phyloP scores from a whole-genome alignment of 2,329 filamentous ascomycete genomes.

The Trichoderma aggressivum region DNA sequence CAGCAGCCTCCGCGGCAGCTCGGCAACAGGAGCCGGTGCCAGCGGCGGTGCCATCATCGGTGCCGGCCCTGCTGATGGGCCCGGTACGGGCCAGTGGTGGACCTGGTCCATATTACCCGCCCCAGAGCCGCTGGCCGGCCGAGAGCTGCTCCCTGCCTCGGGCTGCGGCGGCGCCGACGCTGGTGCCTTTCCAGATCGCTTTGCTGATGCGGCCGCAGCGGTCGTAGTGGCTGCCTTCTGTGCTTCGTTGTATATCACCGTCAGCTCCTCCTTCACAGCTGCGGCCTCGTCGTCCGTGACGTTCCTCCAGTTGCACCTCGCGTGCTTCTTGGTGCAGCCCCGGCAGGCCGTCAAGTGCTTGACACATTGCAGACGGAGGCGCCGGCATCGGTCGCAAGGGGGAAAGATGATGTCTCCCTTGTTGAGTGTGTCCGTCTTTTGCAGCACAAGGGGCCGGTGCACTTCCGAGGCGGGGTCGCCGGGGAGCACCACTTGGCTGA shows the following conservation, averaged over 20 bases:
- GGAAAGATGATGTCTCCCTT: conserved; percentile 75
- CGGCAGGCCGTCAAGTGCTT: conserved; percentile 85
- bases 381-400: conserved; percentile 78
- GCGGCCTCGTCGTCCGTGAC: conserved; percentile 67
- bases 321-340: conserved; percentile 87
- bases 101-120: not conserved
- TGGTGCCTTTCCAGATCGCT: not conserved
- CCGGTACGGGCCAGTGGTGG: not conserved
- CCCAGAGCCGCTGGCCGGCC: not conserved
- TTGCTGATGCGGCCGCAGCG: not conserved
- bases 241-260: conserved; percentile 8
- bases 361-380: conserved; percentile 75
- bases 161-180: not conserved
- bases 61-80: not conserved
- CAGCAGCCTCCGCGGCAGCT: not conserved
- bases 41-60: not conserved
- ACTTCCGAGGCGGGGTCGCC: conserved; percentile 30
- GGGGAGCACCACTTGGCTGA: not conserved
- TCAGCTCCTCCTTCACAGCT: conserved; percentile 30
- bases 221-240: not conserved
- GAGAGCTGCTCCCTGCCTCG: not conserved
- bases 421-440: conserved; percentile 70
- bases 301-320: conserved; percentile 81
- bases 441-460: conserved; percentile 59
- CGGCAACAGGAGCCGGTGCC: not conserved